Conservation (phyloP, 768 basidiomycete species). For the Stropharia rugosoannulata region DNA sequence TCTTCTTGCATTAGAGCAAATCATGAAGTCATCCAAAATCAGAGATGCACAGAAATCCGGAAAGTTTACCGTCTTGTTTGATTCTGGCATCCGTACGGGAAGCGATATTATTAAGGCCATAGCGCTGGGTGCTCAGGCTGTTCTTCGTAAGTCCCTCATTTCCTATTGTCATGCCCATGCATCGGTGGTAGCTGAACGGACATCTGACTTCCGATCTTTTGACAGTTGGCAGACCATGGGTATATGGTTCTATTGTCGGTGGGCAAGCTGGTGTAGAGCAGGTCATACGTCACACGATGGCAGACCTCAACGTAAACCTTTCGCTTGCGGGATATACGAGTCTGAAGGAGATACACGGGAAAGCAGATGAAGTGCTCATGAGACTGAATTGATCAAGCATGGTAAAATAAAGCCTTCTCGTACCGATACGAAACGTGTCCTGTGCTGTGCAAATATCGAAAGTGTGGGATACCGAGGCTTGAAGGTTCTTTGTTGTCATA, state of each 20-base stretch:
- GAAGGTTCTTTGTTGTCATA: no score
- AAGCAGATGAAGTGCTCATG: conserved; percentile 47
- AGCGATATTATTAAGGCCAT: conserved; percentile 84
- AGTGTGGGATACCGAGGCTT: no score
- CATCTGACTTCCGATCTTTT: no score
- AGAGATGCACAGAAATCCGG: conserved; percentile 56
- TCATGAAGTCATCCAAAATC: conserved; percentile 63
- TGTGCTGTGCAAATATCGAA: background rate
- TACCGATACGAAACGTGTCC: no score
- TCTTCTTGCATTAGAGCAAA: conserved; percentile 65
- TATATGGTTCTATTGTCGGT: conserved; percentile 69
- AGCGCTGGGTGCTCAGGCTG: conserved; percentile 82
- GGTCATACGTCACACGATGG: conserved; percentile 63
- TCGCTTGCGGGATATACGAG: conserved; percentile 59
- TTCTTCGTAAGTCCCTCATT: conserved; percentile 53
- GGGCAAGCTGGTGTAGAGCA: conserved; percentile 78
- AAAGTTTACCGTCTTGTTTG: conserved; percentile 68
- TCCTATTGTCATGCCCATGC: background rate
- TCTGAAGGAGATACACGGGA: conserved; percentile 62
- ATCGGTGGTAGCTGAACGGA: background rate
- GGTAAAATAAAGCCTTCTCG: background rate
- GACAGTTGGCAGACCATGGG: conserved; percentile 70
- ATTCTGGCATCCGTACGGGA: conserved; percentile 82
- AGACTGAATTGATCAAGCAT: conserved; percentile 11
- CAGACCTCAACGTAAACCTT: conserved; percentile 66